Conservation (phyloP, 1,139 yeast species). For the Hyphopichia burtonii region DNA sequence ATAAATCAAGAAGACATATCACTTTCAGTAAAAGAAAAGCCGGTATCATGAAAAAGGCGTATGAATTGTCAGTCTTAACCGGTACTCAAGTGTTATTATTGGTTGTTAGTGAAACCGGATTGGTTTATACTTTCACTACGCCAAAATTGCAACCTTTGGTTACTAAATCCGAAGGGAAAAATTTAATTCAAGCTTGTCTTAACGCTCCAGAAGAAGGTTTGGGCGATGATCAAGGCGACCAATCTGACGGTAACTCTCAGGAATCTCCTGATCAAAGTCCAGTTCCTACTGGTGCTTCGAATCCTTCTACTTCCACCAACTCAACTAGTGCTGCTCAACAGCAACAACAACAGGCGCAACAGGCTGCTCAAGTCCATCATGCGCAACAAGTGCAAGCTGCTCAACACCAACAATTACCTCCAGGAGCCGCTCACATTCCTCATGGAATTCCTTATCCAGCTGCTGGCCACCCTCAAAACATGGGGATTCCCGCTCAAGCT, state of each 20-base stretch:
- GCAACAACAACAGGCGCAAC: conserved; percentile 34
- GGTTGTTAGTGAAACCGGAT: conserved; percentile 95
- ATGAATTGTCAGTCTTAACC: conserved; percentile 90
- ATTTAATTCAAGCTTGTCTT: conserved; percentile 92
- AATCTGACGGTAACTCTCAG: conserved; percentile 51
- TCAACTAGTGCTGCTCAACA: conserved; percentile 26
- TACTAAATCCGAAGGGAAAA: conserved; percentile 95
- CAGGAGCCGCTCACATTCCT: conserved; percentile 47
- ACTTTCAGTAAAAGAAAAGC: conserved; percentile 97
- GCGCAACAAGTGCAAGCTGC: conserved; percentile 20
- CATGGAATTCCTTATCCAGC: conserved; percentile 45
- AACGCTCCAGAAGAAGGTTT: conserved; percentile 82
- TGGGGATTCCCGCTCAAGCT: conserved; percentile 48
- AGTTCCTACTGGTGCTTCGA: conserved; percentile 14
- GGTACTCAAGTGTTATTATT: conserved; percentile 93
- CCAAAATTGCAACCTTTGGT: conserved; percentile 97
- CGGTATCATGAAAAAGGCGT: conserved; percentile 98
- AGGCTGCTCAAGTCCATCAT: conserved; percentile 23
- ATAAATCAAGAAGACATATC: conserved; percentile 95
- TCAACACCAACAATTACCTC: conserved; percentile 35
- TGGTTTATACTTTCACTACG: conserved; percentile 97
- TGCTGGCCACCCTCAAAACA: conserved; percentile 36
- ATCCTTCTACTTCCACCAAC: conserved; percentile 11
- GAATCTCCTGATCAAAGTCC: conserved; percentile 45
- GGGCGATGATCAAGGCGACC: conserved; percentile 64